Evolutionary conservation across 352 stramenopile genomes (phyloP), one percentile per base, ranked within the genome.

Genomic region (Lagenidium sp.): DNA sequence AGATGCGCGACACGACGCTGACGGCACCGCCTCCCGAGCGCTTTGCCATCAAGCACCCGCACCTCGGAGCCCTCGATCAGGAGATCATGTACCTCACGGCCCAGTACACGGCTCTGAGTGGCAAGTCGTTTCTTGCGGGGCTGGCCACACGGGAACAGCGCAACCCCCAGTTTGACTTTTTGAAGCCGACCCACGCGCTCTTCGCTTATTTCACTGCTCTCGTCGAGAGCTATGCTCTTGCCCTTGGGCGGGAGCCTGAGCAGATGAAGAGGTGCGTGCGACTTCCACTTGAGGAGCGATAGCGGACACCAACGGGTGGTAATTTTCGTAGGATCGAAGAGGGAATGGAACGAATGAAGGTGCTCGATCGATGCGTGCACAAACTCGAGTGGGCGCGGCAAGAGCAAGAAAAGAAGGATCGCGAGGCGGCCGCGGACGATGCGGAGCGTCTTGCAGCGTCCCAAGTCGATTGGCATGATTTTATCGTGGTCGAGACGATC

Each of bases 401-500:
- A 16, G 76, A 91, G 44, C 71, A 85, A 42, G 81, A 94, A 22
- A 53, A 57, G 6, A 75, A 86, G 40, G 76, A 84, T 13, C 65
- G 65, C 19, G 78, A 94, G 32, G 73, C 61, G 1, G 81, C 76
- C 7, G 78, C 83, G 31, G 84, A 63, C 41, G 82, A 92, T 36
- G 79, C 77, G 0, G 80, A 94, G 61, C 65, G 65, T 4, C 63
- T 80, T 12, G 82, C 79, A 35, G 53, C 85, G 13, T 63, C 75
- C 23, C 69, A 88, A 55, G 75, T 99, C 51, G 96, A 99, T 73
- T 99, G 97, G 97, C 92, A 99, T 63, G 96, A 99, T 67, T 99
- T 99, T 58, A 93, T 98, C 4, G 83, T 99, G 3, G 97, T 99
- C 0, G 96, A 99, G 62, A 98, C 93, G 11, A 99, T 99, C 55